phyloP scores from a whole-genome alignment of 2,329 filamentous ascomycete genomes.

The Stromatinia cepivora region DNA sequence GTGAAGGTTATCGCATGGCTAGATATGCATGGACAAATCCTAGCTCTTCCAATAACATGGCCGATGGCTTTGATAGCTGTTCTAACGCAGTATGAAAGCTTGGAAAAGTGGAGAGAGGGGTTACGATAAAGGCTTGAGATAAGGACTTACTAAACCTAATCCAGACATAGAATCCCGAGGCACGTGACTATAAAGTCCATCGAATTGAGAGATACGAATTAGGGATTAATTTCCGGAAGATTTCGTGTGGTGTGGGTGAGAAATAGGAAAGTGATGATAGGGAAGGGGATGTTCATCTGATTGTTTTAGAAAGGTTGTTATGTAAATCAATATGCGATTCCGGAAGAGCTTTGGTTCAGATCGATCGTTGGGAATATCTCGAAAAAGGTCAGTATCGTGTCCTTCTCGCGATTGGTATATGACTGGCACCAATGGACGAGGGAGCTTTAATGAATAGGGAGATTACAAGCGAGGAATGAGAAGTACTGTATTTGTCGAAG shows the following conservation, averaged over 20 bases:
- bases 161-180: neutral
- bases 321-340: neutral
- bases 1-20: neutral
- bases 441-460: neutral
- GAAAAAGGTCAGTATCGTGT: neutral
- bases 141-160: constrained; percentile 5
- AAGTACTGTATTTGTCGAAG: neutral
- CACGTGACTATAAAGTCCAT: neutral
- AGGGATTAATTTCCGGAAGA: constrained; percentile 15
- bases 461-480: neutral
- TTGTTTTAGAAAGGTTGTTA: neutral
- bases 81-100: neutral
- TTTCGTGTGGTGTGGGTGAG: neutral
- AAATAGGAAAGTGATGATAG: neutral
- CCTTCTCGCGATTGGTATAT: neutral
- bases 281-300: neutral
- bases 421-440: neutral
- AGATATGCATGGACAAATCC: neutral
- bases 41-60: neutral
- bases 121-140: constrained; percentile 5
- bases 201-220: constrained; percentile 3
- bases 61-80: constrained; percentile 8
- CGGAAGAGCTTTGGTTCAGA: neutral
- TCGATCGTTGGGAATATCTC: constrained; percentile 7
- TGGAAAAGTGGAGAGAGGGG: neutral